phyloP scores from a whole-genome alignment of 768 basidiomycete species.

The Pleurotus salmoneostramineus region DNA sequence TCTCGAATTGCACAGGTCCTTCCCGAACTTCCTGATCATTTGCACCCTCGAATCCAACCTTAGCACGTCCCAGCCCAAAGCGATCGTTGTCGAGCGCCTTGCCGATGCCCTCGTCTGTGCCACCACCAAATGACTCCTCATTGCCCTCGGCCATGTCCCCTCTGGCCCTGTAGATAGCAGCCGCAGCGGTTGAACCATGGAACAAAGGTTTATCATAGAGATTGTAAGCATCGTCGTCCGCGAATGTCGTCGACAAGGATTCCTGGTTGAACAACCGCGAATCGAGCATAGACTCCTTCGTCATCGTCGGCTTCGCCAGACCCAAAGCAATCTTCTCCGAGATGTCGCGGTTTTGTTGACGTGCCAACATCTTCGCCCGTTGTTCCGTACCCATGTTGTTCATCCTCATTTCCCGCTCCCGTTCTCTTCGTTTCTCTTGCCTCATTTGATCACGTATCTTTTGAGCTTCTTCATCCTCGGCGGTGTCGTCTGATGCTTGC shows the following conservation, averaged over 20 bases:
- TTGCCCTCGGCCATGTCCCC: slow-evolving; percentile 83
- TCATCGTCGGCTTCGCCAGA: slow-evolving; percentile 92
- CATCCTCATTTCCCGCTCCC: slow-evolving; percentile 98
- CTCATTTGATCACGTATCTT: slow-evolving; percentile 89
- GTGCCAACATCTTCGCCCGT: slow-evolving; percentile 91
- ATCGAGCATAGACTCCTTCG: slow-evolving; percentile 97
- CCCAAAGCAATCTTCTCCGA: slow-evolving; percentile 99
- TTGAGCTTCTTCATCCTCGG: slow-evolving; percentile 81
- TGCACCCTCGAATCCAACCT: slow-evolving; percentile 90
- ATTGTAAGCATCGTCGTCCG: slow-evolving; percentile 90
- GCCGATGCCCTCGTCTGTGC: slow-evolving; percentile 92
- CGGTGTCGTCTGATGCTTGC: slow-evolving; percentile 49
- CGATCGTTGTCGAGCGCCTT: slow-evolving; percentile 91
- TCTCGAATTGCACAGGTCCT: slow-evolving; percentile 98
- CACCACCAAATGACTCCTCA: slow-evolving; percentile 91
- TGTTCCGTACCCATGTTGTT: slow-evolving; percentile 98
- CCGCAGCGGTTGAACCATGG: slow-evolving; percentile 92
- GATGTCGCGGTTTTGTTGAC: slow-evolving; percentile 97
- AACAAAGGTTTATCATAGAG: slow-evolving; percentile 95
- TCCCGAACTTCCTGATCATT: slow-evolving; percentile 79
- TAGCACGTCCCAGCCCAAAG: slow-evolving; percentile 83
- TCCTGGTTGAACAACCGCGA: slow-evolving; percentile 98
- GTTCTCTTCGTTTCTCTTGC: slow-evolving; percentile 85
- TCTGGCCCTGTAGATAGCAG: slow-evolving; percentile 98
- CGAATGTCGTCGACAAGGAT: slow-evolving; percentile 75